phyloP scores from a whole-genome alignment of 1,284 basidiomycete genomes.

The Sutorius eximius region DNA sequence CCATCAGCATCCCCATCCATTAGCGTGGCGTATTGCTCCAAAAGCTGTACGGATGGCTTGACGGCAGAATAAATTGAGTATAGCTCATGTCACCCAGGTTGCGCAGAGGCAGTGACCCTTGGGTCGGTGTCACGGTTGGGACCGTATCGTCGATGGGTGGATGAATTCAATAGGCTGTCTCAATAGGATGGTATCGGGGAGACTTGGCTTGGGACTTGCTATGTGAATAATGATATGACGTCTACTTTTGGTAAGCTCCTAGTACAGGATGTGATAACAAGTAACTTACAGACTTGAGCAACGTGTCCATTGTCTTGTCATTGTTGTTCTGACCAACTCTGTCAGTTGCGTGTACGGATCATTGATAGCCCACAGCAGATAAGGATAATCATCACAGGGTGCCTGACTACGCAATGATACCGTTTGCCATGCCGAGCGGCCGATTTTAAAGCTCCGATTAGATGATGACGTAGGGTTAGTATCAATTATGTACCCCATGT shows the following conservation, averaged over 20 bases:
- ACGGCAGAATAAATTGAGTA: constrained; percentile 62
- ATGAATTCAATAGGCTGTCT: constrained; percentile 45
- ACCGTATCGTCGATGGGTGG: constrained; percentile 14
- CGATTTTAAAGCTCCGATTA: no score
- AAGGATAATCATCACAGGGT: no score
- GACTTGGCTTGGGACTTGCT: constrained; percentile 3
- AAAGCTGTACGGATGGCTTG: constrained; percentile 51
- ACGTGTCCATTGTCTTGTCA: constrained; percentile 56
- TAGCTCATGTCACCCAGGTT: constrained; percentile 73
- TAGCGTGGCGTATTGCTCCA: constrained; percentile 71
- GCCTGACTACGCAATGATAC: no score
- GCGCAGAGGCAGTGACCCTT: constrained; percentile 41
- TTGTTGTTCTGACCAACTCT: constrained; percentile 35
- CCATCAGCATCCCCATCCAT: constrained; percentile 73
- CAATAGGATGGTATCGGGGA: constrained; percentile 50
- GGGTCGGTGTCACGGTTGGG: constrained; percentile 16
- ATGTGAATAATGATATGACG: constrained; percentile 5
- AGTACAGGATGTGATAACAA: background rate
- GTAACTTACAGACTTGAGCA: constrained; percentile 60
- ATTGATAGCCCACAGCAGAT: no score
- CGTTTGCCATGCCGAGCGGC: no score
- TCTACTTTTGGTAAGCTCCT: constrained; percentile 57
- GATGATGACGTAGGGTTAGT: no score
- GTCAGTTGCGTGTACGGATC: constrained; percentile 1
- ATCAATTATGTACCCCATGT: no score